phyloP scores from a whole-genome alignment of 2,329 filamentous ascomycete species.

The Fusarium sp. region DNA sequence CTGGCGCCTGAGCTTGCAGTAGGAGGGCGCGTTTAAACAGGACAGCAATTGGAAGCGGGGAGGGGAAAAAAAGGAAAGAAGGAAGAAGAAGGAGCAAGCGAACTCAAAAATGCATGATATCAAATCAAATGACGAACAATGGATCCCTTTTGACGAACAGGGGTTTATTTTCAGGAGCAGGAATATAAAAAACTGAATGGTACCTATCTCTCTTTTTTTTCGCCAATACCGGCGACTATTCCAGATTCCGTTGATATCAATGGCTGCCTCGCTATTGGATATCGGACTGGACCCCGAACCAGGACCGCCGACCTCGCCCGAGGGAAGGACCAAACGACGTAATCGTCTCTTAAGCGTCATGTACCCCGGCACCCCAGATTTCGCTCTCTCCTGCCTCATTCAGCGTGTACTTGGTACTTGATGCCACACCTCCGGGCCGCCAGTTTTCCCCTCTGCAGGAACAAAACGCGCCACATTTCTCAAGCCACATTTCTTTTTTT shows the following conservation, averaged over 20 bases:
- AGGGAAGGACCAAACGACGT: neutral
- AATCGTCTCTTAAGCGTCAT: neutral
- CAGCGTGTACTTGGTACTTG: neutral
- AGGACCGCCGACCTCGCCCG: slow-evolving; percentile 30
- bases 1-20: slow-evolving; percentile 1
- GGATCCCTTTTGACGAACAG: slow-evolving; percentile 6
- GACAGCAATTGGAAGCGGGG: neutral
- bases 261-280: slow-evolving; percentile 15
- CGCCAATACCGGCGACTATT: neutral
- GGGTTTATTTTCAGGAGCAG: neutral
- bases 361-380: neutral
- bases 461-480: neutral
- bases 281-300: slow-evolving; percentile 32
- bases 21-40: slow-evolving; percentile 1
- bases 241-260: slow-evolving; percentile 9
- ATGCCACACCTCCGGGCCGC: neutral
- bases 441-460: neutral
- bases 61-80: neutral
- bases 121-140: neutral
- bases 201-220: neutral
- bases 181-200: neutral
- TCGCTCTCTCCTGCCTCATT: neutral
- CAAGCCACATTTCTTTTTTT: neutral
- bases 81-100: neutral
- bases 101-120: neutral